Percentiles rank a stretch among this genome's conserved stretches.
These are phyloP conservation scores for Capronia americana DNA, from an alignment of 2,329 filamentous ascomycete genomes.

Conservation along the genomic window DNA sequence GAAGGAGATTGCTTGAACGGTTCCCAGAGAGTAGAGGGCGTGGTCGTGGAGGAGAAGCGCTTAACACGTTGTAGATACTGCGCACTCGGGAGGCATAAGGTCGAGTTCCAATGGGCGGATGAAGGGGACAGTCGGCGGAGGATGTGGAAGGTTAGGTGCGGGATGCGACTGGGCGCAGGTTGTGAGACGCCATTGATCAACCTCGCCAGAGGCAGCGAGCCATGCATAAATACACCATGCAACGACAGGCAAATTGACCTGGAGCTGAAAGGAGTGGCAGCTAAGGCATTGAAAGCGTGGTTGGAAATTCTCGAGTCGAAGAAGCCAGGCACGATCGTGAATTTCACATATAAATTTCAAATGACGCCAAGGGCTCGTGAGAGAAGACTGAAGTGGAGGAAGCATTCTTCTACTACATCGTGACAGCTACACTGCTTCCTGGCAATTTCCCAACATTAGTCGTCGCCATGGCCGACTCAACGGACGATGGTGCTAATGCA, in stretches of 20 bases:
- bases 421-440: background rate
- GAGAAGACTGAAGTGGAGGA: background rate
- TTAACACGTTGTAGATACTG: constrained; percentile 6
- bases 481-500: constrained; percentile 70
- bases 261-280: constrained; percentile 22
- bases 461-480: constrained; percentile 76
- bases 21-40: constrained; percentile 5
- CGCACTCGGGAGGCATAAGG: constrained; percentile 15
- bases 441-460: background rate
- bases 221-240: constrained; percentile 35
- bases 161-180: constrained; percentile 34
- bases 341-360: constrained; percentile 17
- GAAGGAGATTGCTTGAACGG: background rate
- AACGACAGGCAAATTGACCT: constrained; percentile 5
- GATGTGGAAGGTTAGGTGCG: constrained; percentile 36
- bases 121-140: constrained; percentile 23
- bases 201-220: constrained; percentile 35
- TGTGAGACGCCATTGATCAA: constrained; percentile 32
- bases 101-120: constrained; percentile 11
- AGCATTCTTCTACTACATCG: background rate
- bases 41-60: constrained; percentile 11
- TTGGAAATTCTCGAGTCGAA: background rate
- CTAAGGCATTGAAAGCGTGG: constrained; percentile 16
- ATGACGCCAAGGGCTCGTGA: constrained; percentile 16
- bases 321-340: background rate